Conservation (phyloP, 257 asterid species). For the Ilex aquifolium region DNA sequence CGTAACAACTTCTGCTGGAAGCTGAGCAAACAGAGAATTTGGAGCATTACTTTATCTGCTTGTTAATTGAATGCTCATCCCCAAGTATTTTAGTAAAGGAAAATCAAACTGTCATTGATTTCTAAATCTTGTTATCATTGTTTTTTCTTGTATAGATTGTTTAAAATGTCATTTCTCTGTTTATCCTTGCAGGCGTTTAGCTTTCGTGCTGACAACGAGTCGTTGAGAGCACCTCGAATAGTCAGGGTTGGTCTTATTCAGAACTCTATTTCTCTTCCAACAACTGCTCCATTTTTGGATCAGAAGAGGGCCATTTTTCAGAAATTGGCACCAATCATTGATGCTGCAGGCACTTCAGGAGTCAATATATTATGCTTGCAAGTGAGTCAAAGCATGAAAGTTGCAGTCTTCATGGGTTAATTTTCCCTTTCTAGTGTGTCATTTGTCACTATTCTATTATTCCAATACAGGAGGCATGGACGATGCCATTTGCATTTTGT, state of each 20-base stretch:
- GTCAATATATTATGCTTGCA: conserved; percentile 86
- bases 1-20: too few relatives aligned
- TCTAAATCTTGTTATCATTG: neutral
- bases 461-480: conserved; percentile 85
- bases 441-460: neutral
- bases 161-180: neutral
- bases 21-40: too few relatives aligned
- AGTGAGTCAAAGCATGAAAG: conserved; percentile 36
- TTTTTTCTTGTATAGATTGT: neutral
- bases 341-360: conserved; percentile 86
- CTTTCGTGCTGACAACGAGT: conserved; percentile 71
- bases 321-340: conserved; percentile 70
- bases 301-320: conserved; percentile 72
- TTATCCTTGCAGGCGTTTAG: conserved; percentile 52
- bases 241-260: conserved; percentile 95
- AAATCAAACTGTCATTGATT: neutral
- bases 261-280: conserved; percentile 65
- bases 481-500: conserved; percentile 97
- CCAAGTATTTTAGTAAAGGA: neutral
- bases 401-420: conserved; percentile 7
- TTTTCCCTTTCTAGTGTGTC: conserved; percentile 8
- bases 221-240: conserved; percentile 61
- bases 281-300: conserved; percentile 61
- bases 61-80: too few relatives aligned
- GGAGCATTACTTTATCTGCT: too few relatives aligned